Conservation (phyloP, 139 green algal species). For the Chlorella sp. region DNA sequence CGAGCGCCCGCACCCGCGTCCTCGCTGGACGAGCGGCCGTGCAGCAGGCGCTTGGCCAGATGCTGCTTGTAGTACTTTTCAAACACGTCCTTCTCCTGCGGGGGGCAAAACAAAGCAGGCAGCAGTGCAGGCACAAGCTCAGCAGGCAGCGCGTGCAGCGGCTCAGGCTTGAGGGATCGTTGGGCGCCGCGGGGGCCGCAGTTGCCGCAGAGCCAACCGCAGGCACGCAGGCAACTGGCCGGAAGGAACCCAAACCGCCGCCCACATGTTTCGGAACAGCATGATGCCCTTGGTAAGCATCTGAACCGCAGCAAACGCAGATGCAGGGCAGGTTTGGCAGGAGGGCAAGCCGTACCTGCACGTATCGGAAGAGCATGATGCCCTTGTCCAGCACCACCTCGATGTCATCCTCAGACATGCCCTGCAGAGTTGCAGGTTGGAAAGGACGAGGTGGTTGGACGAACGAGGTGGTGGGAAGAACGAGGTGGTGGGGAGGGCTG, state of each 20-base stretch:
- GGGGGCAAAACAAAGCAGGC: background rate
- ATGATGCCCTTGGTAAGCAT: too few relatives aligned
- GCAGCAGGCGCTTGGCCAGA: conserved; percentile 94
- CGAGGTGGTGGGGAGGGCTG: background rate
- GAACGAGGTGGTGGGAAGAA: background rate
- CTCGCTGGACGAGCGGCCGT: conserved; percentile 47
- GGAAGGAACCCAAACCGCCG: too few relatives aligned
- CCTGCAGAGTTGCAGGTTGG: conserved; percentile 38
- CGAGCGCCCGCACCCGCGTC: conserved; percentile 36
- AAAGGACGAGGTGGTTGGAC: background rate
- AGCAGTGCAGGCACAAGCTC: background rate
- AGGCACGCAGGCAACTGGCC: too few relatives aligned
- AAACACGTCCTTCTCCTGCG: conserved; percentile 99
- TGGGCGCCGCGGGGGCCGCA: too few relatives aligned
- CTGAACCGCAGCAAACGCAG: too few relatives aligned
- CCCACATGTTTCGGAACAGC: too few relatives aligned
- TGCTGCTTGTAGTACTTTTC: conserved; percentile 99
- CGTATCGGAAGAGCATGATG: conserved; percentile 90
- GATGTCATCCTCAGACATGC: conserved; percentile 84
- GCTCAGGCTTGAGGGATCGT: too few relatives aligned
- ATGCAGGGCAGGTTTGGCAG: too few relatives aligned
- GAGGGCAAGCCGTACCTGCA: conserved; percentile 73
- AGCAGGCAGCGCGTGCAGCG: background rate
- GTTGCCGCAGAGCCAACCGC: too few relatives aligned
- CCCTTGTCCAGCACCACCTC: conserved; percentile 93